Percentiles rank a stretch among this genome's conserved stretches.
Conservation (phyloP, 768 basidiomycete species). For the Tulasnella sp. region DNA sequence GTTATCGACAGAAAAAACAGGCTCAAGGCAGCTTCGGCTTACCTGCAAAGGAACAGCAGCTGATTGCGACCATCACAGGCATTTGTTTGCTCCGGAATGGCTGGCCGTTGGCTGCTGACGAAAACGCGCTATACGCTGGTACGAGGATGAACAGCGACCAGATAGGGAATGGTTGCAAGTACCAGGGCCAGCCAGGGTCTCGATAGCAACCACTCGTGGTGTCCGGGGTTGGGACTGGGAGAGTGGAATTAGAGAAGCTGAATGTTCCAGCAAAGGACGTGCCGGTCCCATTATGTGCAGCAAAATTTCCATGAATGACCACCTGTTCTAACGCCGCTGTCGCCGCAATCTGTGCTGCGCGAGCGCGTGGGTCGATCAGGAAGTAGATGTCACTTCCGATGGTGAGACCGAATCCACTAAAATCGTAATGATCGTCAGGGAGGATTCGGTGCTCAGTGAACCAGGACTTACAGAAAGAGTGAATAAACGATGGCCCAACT, state of each 20-base stretch:
- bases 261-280: slow-evolving; percentile 48
- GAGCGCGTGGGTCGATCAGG: slow-evolving; percentile 48
- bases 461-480: slow-evolving; percentile 38
- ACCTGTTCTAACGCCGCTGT: slow-evolving; percentile 41
- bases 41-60: slow-evolving; percentile 53
- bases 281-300: slow-evolving; percentile 38
- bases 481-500: slow-evolving; percentile 84
- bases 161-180: slow-evolving; percentile 64
- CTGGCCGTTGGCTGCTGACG: slow-evolving; percentile 67
- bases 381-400: slow-evolving; percentile 74
- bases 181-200: slow-evolving; percentile 54
- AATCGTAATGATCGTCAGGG: too few species aligned
- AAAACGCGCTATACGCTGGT: slow-evolving; percentile 55
- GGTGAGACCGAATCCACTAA: slow-evolving; percentile 62
- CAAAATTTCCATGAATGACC: slow-evolving; percentile 52
- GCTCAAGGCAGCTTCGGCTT: background rate
- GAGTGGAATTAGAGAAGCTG: slow-evolving; percentile 47
- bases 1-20: too few species aligned
- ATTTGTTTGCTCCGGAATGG: slow-evolving; percentile 59
- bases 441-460: too few species aligned
- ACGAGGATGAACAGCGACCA: slow-evolving; percentile 70
- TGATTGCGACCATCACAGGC: slow-evolving; percentile 73
- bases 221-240: slow-evolving; percentile 27
- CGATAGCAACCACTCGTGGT: slow-evolving; percentile 59
- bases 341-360: slow-evolving; percentile 36